phyloP scores from a whole-genome alignment of 2,329 filamentous ascomycete species.

The Didymellaceae sp. region DNA sequence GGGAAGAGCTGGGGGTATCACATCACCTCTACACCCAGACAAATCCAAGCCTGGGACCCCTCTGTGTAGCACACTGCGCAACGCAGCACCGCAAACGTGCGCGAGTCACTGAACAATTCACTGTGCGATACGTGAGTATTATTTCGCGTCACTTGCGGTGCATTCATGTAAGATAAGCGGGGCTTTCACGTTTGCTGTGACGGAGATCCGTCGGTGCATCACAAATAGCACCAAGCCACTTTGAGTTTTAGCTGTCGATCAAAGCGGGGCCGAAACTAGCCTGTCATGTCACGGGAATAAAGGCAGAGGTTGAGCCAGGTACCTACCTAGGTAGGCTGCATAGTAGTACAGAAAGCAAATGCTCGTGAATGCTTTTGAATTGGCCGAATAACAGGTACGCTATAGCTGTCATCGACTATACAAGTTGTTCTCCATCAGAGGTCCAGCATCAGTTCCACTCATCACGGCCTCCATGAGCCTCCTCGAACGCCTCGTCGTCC shows the following conservation, averaged over 20 bases:
- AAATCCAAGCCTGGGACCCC: background rate
- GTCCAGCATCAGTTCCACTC: no score
- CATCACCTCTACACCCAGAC: constrained; percentile 4
- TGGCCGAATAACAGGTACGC: no score
- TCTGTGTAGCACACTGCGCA: background rate
- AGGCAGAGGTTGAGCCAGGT: no score
- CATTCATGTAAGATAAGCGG: background rate
- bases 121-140: background rate
- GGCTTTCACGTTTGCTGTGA: background rate
- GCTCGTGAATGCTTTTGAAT: no score
- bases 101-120: background rate
- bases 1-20: constrained; percentile 19
- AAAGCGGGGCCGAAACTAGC: constrained; percentile 7
- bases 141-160: background rate
- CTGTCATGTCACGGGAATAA: constrained; percentile 5
- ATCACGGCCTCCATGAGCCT: no score
- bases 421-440: no score
- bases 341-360: no score
- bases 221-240: background rate
- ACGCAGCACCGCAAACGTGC: background rate
- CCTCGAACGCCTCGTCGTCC: background rate
- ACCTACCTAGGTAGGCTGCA: no score
- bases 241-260: constrained; percentile 5
- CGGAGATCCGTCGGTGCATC: constrained; percentile 1
- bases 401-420: no score